Percentiles rank a stretch among this genome's conserved stretches.
Evolutionary conservation across 345 rosid species (phyloP).

Genomic region (Pistacia integerrima): DNA sequence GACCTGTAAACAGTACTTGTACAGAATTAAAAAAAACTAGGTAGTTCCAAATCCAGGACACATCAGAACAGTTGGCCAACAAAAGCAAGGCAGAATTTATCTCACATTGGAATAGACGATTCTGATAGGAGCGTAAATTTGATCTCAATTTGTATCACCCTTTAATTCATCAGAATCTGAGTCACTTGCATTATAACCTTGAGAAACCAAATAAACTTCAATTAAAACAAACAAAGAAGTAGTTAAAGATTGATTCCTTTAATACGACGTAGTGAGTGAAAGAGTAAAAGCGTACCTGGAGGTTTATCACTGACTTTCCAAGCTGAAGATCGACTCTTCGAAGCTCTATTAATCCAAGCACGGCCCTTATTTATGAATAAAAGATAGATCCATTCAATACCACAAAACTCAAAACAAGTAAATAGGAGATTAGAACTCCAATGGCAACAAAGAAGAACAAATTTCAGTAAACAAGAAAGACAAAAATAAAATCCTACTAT

Average conservation of each 20-base stretch:
- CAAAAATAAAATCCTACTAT: neutral
- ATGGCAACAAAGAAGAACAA: neutral
- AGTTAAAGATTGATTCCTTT: neutral
- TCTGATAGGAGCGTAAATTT: slow-evolving; percentile 8
- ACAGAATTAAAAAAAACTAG: too few species aligned
- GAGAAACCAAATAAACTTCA: slow-evolving; percentile 4
- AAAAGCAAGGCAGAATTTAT: neutral
- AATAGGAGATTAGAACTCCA: neutral
- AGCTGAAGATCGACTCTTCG: slow-evolving; percentile 56
- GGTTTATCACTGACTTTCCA: slow-evolving; percentile 68
- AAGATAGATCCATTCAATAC: slow-evolving; percentile 4
- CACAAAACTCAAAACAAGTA: neutral
- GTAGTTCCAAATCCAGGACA: neutral
- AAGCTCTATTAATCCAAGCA: slow-evolving; percentile 73
- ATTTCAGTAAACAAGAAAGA: neutral
- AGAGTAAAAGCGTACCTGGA: slow-evolving; percentile 49
- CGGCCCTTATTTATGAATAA: slow-evolving; percentile 48
- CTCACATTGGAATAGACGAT: neutral
- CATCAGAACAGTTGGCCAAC: neutral
- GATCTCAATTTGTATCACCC: slow-evolving; percentile 25
- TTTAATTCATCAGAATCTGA: slow-evolving; percentile 60
- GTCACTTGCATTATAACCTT: slow-evolving; percentile 78
- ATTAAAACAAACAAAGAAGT: neutral
- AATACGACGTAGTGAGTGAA: neutral
- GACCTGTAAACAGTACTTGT: neutral